Evolutionary conservation across 352 stramenopile genomes (phyloP).

Genomic region (Globisporangium canariense): DNA sequence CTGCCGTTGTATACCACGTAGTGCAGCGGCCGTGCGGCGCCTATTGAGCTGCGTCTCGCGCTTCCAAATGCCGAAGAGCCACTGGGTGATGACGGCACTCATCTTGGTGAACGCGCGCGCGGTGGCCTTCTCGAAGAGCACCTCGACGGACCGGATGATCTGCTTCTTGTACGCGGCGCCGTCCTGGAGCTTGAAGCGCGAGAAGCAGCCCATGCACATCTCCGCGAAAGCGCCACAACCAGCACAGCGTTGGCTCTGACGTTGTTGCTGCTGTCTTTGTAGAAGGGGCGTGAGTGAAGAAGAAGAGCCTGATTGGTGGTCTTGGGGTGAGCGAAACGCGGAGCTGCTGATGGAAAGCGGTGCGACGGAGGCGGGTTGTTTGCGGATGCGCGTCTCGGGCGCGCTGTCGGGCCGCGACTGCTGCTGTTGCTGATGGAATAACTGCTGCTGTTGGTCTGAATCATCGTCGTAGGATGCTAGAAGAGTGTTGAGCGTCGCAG

Average conservation of each 20-base stretch:
- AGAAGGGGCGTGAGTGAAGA: conserved; percentile 2
- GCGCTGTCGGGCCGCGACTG: conserved; percentile 6
- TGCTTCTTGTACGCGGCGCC: conserved; percentile 64
- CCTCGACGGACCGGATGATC: conserved; percentile 53
- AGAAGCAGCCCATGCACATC: conserved; percentile 70
- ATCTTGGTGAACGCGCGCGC: conserved; percentile 56
- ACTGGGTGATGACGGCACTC: conserved; percentile 46
- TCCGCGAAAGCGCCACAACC: conserved; percentile 64
- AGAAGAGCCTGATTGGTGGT: background rate
- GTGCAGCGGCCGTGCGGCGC: conserved; percentile 19
- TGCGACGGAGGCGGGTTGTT: conserved; percentile 2
- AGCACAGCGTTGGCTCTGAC: conserved; percentile 36
- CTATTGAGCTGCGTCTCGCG: conserved; percentile 31
- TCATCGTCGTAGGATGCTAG: conserved; percentile 16
- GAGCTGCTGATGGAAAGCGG: background rate
- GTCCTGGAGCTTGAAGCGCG: conserved; percentile 58
- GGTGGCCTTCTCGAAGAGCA: conserved; percentile 59
- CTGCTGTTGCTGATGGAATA: background rate
- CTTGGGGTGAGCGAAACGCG: background rate
- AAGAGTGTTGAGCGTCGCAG: conserved; percentile 34
- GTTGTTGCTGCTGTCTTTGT: background rate
- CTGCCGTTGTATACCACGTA: conserved; percentile 21
- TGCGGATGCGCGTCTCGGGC: conserved; percentile 6
- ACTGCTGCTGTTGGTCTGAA: conserved; percentile 6
- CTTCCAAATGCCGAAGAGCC: conserved; percentile 66